Evolutionary conservation across 371 early-diverging fungal genomes (phyloP), one percentile per base, ranked within the genome.

Genomic region (Fennellomyces sp.): DNA sequence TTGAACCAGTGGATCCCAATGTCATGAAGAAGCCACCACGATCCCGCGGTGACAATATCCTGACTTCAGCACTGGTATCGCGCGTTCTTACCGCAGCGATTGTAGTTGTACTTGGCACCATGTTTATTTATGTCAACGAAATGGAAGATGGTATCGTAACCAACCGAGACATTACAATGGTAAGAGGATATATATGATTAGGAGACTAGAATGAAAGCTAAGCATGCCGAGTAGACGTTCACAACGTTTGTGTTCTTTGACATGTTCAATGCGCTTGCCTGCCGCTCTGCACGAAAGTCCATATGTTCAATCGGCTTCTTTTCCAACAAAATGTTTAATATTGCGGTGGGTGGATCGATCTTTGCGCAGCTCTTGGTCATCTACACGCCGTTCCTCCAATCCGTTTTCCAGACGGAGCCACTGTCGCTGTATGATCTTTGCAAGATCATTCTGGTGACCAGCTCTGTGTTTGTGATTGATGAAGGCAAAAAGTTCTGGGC

Each of bases 201-300:
- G 6, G 2, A n/a, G n/a, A 41, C 2, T 21, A n/a, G 41, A 8
- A 23, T 17, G 26, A 15, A 23, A 15, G 25, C n/a, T 51, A 10
- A 17, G 31, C 28, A 51, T 28, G 2, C n/a, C 17, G 10, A 15
- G 27, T 74, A 86, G 92, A 97, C 98, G 0, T 97, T 97, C 68
- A 96, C 98, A 5, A 90, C 92, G 26, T 95, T 97, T 79, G 97
- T 97, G 31, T 86, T 96, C 60, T 96, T 93, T 68, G 97, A 96
- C 69, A 91, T 97, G 90, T 96, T 94, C 78, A 97, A 97, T 66
- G 92, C 95, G 3, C 72, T 96, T 48, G 84, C 93, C 5, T 97
- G 97, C 69, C 88, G 97, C 28, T 96, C 96, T 5, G 84, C 83
- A 29, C 87, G 87, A 59, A 88, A 92, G 57, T 94, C 96, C 1